A percentile compares a stretch with the other conserved stretches of the same genome.
These are phyloP conservation scores for Candida nitratophila DNA, from an alignment of 805 yeast species.

Conservation along the genomic window DNA sequence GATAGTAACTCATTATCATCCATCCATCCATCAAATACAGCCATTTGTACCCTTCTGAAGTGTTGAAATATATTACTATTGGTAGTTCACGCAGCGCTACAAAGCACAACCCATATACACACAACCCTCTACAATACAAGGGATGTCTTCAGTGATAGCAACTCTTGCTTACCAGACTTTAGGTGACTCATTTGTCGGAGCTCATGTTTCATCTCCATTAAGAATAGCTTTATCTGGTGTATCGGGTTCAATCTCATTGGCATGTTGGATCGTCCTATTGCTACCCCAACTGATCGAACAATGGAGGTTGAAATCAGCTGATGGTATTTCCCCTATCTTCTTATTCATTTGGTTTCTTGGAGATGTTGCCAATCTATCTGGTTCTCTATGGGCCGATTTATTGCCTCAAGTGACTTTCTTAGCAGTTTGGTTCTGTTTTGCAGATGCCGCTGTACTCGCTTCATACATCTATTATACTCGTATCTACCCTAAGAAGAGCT, in stretches of 20 bases:
- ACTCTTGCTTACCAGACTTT: not conserved
- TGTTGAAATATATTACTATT: no score
- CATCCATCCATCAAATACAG: no score
- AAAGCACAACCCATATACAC: no score
- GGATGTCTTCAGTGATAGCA: not conserved
- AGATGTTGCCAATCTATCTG: slow-evolving; percentile 59
- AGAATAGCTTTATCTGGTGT: slow-evolving; percentile 49
- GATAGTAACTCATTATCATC: no score
- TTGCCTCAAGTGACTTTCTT: slow-evolving; percentile 63
- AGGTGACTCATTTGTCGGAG: slow-evolving; percentile 3
- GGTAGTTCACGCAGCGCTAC: no score
- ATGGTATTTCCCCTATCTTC: slow-evolving; percentile 67
- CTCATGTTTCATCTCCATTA: slow-evolving; percentile 15
- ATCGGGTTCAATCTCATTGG: slow-evolving; percentile 64
- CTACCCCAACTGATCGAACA: slow-evolving; percentile 77
- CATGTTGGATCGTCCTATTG: slow-evolving; percentile 73
- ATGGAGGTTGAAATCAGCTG: slow-evolving; percentile 69
- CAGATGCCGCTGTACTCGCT: slow-evolving; percentile 56
- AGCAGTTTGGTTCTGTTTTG: slow-evolving; percentile 72
- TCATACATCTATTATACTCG: slow-evolving; percentile 56
- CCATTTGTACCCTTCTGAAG: no score
- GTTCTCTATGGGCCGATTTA: slow-evolving; percentile 63
- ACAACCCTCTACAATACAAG: not conserved
- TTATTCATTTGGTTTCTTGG: slow-evolving; percentile 66
- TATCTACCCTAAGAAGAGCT: slow-evolving; percentile 29